Percentiles rank a stretch among this genome's conserved stretches.
phyloP scores from a whole-genome alignment of 169 alveolate genomes.

The Cryptosporidium bovis region DNA sequence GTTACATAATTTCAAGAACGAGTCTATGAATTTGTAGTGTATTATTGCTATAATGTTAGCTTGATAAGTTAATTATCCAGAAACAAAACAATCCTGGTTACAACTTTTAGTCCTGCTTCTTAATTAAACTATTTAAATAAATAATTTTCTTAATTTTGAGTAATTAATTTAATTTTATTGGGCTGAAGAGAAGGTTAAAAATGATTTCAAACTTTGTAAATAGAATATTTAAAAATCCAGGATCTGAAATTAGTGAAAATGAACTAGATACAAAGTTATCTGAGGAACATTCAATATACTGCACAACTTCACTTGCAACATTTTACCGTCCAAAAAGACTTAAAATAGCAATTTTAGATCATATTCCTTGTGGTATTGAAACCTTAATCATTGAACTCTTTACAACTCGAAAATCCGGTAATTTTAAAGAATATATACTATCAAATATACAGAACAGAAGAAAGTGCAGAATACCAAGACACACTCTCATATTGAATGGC shows the following conservation, averaged over 20 bases:
- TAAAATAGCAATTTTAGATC: slow-evolving; percentile 62
- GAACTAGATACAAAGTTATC: slow-evolving; percentile 14
- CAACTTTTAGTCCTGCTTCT: too few relatives aligned
- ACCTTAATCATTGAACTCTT: slow-evolving; percentile 33
- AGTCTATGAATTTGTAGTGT: too few relatives aligned
- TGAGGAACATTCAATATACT: slow-evolving; percentile 51
- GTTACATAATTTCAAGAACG: too few relatives aligned
- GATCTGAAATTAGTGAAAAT: background rate
- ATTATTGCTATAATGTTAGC: too few relatives aligned
- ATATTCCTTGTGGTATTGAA: slow-evolving; percentile 38
- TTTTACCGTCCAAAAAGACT: slow-evolving; percentile 63
- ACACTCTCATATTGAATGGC: slow-evolving; percentile 60
- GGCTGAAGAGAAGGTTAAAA: background rate
- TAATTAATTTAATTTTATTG: too few relatives aligned
- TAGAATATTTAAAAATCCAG: slow-evolving; percentile 19
- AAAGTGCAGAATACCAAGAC: slow-evolving; percentile 20
- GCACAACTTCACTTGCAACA: slow-evolving; percentile 49
- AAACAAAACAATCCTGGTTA: too few relatives aligned
- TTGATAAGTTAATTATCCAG: too few relatives aligned
- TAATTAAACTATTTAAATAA: too few relatives aligned
- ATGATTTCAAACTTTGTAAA: slow-evolving; percentile 63
- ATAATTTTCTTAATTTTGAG: too few relatives aligned
- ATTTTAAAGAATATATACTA: slow-evolving; percentile 55
- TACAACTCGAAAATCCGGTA: slow-evolving; percentile 57
- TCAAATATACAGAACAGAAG: slow-evolving; percentile 49